phyloP scores from a whole-genome alignment of 371 early-diverging fungal genomes.

The Mucor circinelloides region DNA sequence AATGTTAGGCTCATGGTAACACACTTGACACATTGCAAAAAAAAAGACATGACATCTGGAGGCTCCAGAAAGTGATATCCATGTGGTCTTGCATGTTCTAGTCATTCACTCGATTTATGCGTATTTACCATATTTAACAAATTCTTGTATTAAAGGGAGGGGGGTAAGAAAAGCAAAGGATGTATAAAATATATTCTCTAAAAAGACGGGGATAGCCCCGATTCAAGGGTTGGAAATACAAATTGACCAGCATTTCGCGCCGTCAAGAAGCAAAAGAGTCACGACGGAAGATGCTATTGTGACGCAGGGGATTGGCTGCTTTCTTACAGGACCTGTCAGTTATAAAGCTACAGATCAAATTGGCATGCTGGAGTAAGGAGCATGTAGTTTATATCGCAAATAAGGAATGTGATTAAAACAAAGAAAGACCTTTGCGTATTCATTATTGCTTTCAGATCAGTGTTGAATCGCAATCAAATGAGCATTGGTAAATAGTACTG shows the following conservation, averaged over 20 bases:
- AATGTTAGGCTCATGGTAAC: background rate
- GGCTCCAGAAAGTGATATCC: background rate
- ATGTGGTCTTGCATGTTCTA: background rate
- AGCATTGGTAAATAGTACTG: too few species aligned
- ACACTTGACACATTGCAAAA: background rate
- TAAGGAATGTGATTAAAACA: too few species aligned
- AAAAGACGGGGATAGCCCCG: conserved; percentile 8
- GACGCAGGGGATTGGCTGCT: background rate
- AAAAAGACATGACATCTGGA: background rate
- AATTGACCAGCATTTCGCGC: conserved; percentile 1
- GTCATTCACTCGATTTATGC: background rate
- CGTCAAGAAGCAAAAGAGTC: conserved; percentile 1
- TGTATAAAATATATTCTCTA: background rate
- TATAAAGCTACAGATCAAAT: background rate
- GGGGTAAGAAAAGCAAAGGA: background rate
- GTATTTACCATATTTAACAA: conserved; percentile 5
- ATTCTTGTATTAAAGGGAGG: conserved; percentile 5
- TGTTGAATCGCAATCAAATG: too few species aligned
- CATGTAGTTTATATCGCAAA: too few species aligned
- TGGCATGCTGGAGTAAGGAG: too few species aligned
- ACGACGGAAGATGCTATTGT: background rate
- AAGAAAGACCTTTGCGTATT: too few species aligned
- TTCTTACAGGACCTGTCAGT: background rate
- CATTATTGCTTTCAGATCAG: too few species aligned
- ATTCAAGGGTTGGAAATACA: conserved; percentile 7